Evolutionary conservation across 2,329 filamentous ascomycete genomes (phyloP).

Genomic region (Nigrospora oryzae): DNA sequence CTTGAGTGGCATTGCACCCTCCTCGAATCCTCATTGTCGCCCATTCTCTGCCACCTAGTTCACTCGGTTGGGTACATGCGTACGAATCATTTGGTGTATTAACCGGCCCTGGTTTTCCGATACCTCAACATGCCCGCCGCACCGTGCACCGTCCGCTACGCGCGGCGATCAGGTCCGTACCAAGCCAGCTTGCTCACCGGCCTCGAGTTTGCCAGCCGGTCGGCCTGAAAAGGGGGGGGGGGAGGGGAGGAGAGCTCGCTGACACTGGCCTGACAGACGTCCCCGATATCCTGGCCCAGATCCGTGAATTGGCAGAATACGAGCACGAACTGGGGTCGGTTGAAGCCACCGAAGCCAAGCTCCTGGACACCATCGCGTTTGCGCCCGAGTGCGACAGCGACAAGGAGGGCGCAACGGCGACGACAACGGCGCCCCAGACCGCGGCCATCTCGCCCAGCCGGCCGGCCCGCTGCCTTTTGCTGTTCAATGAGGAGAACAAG

Average conservation of each 20-base stretch:
- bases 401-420: constrained; percentile 7
- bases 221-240: no score
- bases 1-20: no score
- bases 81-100: no score
- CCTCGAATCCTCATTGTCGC: no score
- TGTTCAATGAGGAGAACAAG: constrained; percentile 41
- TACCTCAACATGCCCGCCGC: neutral
- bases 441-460: constrained; percentile 45
- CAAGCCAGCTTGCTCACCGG: neutral
- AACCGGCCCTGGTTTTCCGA: no score
- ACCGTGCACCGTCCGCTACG: constrained; percentile 41
- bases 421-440: constrained; percentile 29
- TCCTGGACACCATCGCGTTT: constrained; percentile 72
- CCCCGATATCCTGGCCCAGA: constrained; percentile 69
- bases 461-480: constrained; percentile 70
- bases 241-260: neutral
- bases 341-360: constrained; percentile 67
- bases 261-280: constrained; percentile 50
- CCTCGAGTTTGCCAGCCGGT: neutral
- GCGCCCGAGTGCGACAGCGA: constrained; percentile 40
- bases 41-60: no score
- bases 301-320: constrained; percentile 81
- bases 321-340: constrained; percentile 70
- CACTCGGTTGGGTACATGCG: no score
- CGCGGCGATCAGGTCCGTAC: constrained; percentile 46